A percentile compares a stretch with the other conserved stretches of the same genome.
Evolutionary conservation across 2,329 filamentous ascomycete genomes (phyloP).

Genomic region (Waltergamsia citrina): DNA sequence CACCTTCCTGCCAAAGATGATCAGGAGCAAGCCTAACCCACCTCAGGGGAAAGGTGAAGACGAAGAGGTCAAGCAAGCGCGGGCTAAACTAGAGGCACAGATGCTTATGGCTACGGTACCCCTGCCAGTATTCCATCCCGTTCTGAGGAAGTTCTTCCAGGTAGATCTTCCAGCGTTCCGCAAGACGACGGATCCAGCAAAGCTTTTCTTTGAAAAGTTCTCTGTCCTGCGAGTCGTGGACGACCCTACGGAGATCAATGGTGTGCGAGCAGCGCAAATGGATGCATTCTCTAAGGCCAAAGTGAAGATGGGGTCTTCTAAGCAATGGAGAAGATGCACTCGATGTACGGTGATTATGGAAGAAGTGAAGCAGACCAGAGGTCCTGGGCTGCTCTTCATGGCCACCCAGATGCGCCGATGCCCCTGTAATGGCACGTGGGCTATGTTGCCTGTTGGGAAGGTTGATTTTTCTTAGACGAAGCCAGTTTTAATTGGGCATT

Average conservation of each 20-base stretch:
- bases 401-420: conserved; percentile 45
- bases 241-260: conserved; percentile 36
- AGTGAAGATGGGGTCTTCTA: conserved; percentile 22
- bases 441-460: conserved; percentile 26
- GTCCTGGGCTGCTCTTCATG: conserved; percentile 42
- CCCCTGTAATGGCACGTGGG: conserved; percentile 45
- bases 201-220: conserved; percentile 66
- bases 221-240: conserved; percentile 57
- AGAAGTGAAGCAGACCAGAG: conserved; percentile 47
- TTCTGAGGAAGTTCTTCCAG: conserved; percentile 58
- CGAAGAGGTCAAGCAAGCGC: conserved; percentile 31
- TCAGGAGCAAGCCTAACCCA: conserved; percentile 35
- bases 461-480: conserved; percentile 6
- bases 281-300: conserved; percentile 52
- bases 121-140: conserved; percentile 36
- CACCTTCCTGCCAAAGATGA: conserved; percentile 31
- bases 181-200: conserved; percentile 51
- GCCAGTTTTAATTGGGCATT: no score
- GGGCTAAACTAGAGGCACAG: conserved; percentile 38
- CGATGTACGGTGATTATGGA: conserved; percentile 59
- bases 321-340: conserved; percentile 30
- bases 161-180: conserved; percentile 49
- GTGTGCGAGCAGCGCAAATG: conserved; percentile 28
- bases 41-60: conserved; percentile 33
- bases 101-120: conserved; percentile 41